Evolutionary conservation across 2,329 filamentous ascomycete genomes (phyloP).

Genomic region (Trichoderma polysporum): DNA sequence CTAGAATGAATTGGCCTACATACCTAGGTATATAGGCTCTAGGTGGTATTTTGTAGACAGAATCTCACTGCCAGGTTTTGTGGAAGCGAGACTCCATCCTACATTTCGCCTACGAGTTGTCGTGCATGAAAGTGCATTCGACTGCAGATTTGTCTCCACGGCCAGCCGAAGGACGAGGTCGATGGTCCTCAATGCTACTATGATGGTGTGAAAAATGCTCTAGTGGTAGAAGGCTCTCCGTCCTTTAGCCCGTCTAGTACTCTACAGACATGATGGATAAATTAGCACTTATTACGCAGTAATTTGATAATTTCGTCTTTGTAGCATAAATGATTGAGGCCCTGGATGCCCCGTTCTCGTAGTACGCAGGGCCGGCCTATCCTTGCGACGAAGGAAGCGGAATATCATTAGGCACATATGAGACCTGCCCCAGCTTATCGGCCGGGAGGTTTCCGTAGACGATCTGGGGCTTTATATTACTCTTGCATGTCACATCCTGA

Average conservation of each 20-base stretch:
- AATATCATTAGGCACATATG: background rate
- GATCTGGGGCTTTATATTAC: background rate
- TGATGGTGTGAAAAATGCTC: background rate
- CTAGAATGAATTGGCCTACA: no score
- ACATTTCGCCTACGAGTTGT: background rate
- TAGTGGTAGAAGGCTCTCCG: no score
- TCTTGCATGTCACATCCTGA: background rate
- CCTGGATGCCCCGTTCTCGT: background rate
- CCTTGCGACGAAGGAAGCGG: background rate
- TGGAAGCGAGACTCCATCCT: background rate
- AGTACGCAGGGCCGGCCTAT: background rate
- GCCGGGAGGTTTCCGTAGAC: background rate
- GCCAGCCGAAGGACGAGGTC: background rate
- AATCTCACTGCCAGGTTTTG: no score
- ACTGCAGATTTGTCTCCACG: background rate
- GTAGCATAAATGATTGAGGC: background rate
- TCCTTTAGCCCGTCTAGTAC: no score
- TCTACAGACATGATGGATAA: background rate
- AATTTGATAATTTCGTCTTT: background rate
- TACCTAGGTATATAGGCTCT: no score
- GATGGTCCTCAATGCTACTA: background rate
- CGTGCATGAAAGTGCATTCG: background rate
- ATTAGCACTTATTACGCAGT: background rate
- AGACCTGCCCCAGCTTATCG: background rate
- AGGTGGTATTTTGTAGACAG: no score